Percentiles rank a stretch among this genome's conserved stretches.
Evolutionary conservation across 768 basidiomycete genomes (phyloP).

Genomic region (Plicaturopsis crispa): DNA sequence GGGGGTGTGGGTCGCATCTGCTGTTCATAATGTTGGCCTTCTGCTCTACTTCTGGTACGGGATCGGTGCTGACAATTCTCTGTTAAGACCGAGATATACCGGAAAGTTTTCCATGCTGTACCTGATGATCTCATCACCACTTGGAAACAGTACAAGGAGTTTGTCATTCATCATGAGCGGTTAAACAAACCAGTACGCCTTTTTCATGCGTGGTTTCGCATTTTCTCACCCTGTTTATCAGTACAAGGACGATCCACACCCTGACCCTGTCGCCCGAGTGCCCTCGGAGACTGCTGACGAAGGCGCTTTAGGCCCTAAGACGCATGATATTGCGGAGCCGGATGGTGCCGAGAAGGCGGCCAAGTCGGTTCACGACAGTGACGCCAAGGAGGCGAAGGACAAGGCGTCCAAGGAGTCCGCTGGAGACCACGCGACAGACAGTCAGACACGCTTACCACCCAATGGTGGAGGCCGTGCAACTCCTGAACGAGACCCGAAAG

Average conservation of each 20-base stretch:
- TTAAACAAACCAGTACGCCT: slow-evolving; percentile 56
- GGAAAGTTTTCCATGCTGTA: slow-evolving; percentile 89
- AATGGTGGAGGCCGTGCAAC: slow-evolving; percentile 21
- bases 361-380: too few relatives aligned
- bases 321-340: slow-evolving; percentile 7
- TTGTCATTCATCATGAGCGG: slow-evolving; percentile 67
- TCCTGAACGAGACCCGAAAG: slow-evolving; percentile 8
- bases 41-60: slow-evolving; percentile 1
- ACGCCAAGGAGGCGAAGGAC: too few relatives aligned
- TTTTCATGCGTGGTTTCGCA: not conserved
- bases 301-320: slow-evolving; percentile 19
- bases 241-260: slow-evolving; percentile 31
- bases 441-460: too few relatives aligned
- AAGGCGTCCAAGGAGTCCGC: too few relatives aligned
- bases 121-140: slow-evolving; percentile 91
- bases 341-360: slow-evolving; percentile 8
- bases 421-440: too few relatives aligned
- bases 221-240: slow-evolving; percentile 17
- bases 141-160: slow-evolving; percentile 94
- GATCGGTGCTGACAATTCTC: slow-evolving; percentile 8
- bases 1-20: slow-evolving; percentile 80
- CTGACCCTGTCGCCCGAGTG: slow-evolving; percentile 43
- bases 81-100: slow-evolving; percentile 84
- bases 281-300: slow-evolving; percentile 51
- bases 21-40: slow-evolving; percentile 75